phyloP scores from a whole-genome alignment of 768 basidiomycete genomes.

The Boletus pseudo-olivaceus region DNA sequence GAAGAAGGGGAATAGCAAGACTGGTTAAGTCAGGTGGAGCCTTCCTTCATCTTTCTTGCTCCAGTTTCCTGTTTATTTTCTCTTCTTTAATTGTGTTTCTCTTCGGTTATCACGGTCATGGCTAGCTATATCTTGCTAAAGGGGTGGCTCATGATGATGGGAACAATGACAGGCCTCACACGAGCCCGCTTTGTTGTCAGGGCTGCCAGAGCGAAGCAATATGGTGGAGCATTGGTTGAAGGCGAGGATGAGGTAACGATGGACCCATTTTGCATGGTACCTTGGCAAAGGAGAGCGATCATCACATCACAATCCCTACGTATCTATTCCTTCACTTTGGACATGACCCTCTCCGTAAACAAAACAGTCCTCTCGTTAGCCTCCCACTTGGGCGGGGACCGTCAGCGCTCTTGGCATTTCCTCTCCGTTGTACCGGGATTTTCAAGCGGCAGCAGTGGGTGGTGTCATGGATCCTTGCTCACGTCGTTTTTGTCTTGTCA shows the following conservation, averaged over 20 bases:
- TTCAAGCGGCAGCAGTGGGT: neutral
- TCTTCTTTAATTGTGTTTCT: slow-evolving; percentile 25
- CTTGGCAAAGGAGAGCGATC: slow-evolving; percentile 21
- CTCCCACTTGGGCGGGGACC: slow-evolving; percentile 8
- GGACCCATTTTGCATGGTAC: slow-evolving; percentile 23
- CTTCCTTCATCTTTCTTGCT: slow-evolving; percentile 25
- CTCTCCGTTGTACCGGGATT: neutral
- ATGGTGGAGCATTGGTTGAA: slow-evolving; percentile 13
- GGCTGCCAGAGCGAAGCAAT: slow-evolving; percentile 12
- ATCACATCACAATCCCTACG: slow-evolving; percentile 24
- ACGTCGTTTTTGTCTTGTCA: neutral
- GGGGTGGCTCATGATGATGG: slow-evolving; percentile 19
- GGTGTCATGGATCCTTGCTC: slow-evolving; percentile 3
- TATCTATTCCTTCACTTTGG: slow-evolving; percentile 33
- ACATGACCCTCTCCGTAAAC: slow-evolving; percentile 20
- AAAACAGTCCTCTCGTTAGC: slow-evolving; percentile 16
- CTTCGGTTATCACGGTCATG: slow-evolving; percentile 22
- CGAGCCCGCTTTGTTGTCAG: slow-evolving; percentile 7
- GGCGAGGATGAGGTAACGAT: slow-evolving; percentile 16
- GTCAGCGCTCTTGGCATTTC: slow-evolving; percentile 5
- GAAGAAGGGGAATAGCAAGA: slow-evolving; percentile 93
- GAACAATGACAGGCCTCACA: slow-evolving; percentile 16
- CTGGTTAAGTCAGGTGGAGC: slow-evolving; percentile 35
- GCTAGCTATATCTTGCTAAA: slow-evolving; percentile 29
- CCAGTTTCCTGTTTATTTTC: slow-evolving; percentile 31